These are phyloP conservation scores for Cenchrus purpureus DNA, from an alignment of 176 grass and related monocot species.

Conservation along the genomic window DNA sequence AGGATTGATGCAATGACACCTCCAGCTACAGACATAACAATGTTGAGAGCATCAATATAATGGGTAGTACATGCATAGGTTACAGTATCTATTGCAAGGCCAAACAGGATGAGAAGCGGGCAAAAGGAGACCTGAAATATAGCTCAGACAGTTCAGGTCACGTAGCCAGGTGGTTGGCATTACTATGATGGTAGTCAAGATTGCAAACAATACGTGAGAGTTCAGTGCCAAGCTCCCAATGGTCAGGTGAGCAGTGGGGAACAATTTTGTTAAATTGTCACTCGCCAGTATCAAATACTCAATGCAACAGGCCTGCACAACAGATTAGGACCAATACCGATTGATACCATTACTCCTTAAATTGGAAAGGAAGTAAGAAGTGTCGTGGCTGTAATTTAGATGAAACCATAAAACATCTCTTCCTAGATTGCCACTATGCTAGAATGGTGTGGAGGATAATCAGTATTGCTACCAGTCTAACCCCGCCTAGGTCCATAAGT, in stretches of 20 bases:
- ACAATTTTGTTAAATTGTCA: constrained; percentile 86
- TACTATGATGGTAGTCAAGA: constrained; percentile 75
- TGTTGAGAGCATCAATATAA: not conserved
- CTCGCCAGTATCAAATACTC: constrained; percentile 95
- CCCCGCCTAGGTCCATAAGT: no score
- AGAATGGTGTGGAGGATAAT: no score
- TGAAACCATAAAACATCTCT: no score
- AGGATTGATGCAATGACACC: constrained; percentile 87
- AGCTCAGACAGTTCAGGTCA: constrained; percentile 80
- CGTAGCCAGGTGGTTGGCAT: constrained; percentile 96
- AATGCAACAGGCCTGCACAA: constrained; percentile 88
- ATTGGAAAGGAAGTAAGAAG: not conserved
- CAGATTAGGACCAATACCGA: not conserved
- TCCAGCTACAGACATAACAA: constrained; percentile 61
- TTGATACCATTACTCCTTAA: not conserved
- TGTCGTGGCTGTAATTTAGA: no score
- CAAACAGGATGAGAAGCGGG: not conserved
- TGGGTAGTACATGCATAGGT: not conserved
- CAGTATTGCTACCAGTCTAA: no score
- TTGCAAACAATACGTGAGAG: constrained; percentile 78
- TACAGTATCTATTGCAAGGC: not conserved
- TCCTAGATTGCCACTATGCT: no score
- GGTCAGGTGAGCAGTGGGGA: constrained; percentile 70
- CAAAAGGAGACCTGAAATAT: constrained; percentile 69
- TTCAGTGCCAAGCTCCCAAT: constrained; percentile 68